Conservation (phyloP, 768 basidiomycete genomes). For the Podaxis mareebaensis region DNA sequence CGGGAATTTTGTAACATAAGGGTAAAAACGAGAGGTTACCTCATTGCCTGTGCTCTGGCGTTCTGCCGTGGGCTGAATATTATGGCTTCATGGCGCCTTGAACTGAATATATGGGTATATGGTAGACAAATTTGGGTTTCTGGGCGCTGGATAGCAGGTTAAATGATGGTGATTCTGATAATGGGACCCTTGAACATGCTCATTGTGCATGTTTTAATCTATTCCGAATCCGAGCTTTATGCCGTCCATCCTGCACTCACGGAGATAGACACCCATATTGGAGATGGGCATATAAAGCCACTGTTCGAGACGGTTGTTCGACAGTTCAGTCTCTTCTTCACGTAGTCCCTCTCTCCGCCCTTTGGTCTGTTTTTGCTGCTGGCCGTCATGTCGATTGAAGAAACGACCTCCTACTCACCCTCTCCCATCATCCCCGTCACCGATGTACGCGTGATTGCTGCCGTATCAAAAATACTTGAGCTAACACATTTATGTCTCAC, state of each 20-base stretch:
- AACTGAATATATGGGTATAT: neutral
- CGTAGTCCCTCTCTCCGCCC: neutral
- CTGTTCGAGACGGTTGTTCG: neutral
- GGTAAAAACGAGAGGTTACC: neutral
- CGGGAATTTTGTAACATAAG: neutral
- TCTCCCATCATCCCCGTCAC: constrained; percentile 35
- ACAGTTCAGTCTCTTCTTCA: neutral
- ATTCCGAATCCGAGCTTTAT: neutral
- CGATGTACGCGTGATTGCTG: constrained; percentile 27
- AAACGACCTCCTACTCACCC: constrained; percentile 7
- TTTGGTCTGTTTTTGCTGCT: neutral
- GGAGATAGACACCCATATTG: neutral
- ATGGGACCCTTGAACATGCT: neutral
- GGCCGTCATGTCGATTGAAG: constrained; percentile 12
- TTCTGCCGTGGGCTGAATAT: neutral
- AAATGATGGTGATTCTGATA: neutral
- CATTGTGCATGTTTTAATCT: neutral
- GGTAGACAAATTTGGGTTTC: neutral
- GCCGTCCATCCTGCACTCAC: too few relatives aligned
- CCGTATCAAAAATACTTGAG: neutral
- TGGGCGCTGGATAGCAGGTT: neutral
- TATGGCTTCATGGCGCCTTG: neutral
- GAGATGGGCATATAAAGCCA: neutral
- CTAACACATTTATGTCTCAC: neutral
- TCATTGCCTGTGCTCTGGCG: neutral